Evolutionary conservation across 352 stramenopile genomes (phyloP).

Genomic region (Phytophthora agathidicida): DNA sequence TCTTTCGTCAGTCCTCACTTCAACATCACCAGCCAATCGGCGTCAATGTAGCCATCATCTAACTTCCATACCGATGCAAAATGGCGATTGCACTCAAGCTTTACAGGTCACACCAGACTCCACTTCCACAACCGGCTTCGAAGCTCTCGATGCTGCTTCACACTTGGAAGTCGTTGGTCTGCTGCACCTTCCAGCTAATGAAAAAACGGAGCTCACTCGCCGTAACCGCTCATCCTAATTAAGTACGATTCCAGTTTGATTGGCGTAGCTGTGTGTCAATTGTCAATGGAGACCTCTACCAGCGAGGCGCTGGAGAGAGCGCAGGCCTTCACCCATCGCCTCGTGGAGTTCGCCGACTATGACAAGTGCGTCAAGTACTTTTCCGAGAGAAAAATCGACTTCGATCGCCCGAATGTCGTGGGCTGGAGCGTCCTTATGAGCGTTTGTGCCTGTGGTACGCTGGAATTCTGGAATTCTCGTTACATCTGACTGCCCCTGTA

Average conservation of each 20-base stretch:
- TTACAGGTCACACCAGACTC: neutral
- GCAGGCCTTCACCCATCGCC: constrained; percentile 75
- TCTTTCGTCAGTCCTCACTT: constrained; percentile 26
- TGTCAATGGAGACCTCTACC: constrained; percentile 10
- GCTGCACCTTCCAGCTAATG: constrained; percentile 30
- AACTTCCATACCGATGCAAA: constrained; percentile 9
- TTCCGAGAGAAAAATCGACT: constrained; percentile 59
- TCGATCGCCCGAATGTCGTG: constrained; percentile 57
- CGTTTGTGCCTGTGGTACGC: constrained; percentile 69
- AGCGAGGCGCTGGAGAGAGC: constrained; percentile 23
- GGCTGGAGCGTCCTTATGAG: constrained; percentile 87
- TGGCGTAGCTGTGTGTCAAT: constrained; percentile 19
- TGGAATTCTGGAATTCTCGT: neutral
- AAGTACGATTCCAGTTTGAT: constrained; percentile 34
- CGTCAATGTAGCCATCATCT: constrained; percentile 18
- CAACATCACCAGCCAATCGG: constrained; percentile 34
- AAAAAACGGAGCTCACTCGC: constrained; percentile 14
- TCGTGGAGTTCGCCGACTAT: constrained; percentile 77
- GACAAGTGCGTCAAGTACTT: constrained; percentile 69
- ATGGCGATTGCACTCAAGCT: neutral
- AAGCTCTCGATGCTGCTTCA: neutral
- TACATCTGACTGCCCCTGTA: neutral
- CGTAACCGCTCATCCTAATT: constrained; percentile 18
- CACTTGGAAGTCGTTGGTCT: constrained; percentile 6
- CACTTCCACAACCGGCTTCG: neutral